Evolutionary conservation across 2,329 filamentous ascomycete genomes (phyloP), one percentile per base, ranked within the genome.

Genomic region (Fusarium staphyleae): DNA sequence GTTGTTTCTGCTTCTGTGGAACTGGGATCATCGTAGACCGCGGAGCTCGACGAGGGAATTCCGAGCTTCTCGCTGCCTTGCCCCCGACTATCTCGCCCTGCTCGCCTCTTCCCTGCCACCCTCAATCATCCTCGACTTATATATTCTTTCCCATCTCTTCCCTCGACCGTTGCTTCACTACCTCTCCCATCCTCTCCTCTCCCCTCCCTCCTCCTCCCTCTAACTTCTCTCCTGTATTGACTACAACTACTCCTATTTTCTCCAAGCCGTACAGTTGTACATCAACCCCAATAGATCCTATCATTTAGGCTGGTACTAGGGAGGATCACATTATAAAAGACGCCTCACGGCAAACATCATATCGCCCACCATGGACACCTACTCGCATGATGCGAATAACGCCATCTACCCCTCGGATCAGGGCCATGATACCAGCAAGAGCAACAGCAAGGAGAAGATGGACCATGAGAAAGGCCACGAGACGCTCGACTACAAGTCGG

Each of bases 401-500:
- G 45, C 52, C 32, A 67, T 68, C 30, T 68, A 68, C 28, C 57
- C 65, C 24, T 64, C 65, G 2, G 65, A 67, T 10, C 63, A 63
- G 37, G 65, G 65, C 18, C 40, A 65, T 52, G 63, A 65, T 16
- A 62, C 65, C 5, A 65, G 59, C 56, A 67, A 67, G 18, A 54
- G 55, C 48, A 63, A 60, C 48, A 67, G 60, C 61, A 67, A 68
- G 5, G 65, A 67, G 11, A 67, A 66, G 50, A 42, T 67, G 22
- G 64, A 62, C 30, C 24, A 41, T 8, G 57, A 66, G 15, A 61
- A 42, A 13, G 47, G 29, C 37, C 14, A 41, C 5, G 48, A 46
- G 3, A 11, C 3, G 1, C 29, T 58, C n/a, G 65, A 67, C 29
- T n/a, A 63, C 24, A 46, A 58, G 42, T 48, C 60, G 1, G 65